phyloP scores from a whole-genome alignment of 257 asterid genomes.

The Gynochthodes officinalis region DNA sequence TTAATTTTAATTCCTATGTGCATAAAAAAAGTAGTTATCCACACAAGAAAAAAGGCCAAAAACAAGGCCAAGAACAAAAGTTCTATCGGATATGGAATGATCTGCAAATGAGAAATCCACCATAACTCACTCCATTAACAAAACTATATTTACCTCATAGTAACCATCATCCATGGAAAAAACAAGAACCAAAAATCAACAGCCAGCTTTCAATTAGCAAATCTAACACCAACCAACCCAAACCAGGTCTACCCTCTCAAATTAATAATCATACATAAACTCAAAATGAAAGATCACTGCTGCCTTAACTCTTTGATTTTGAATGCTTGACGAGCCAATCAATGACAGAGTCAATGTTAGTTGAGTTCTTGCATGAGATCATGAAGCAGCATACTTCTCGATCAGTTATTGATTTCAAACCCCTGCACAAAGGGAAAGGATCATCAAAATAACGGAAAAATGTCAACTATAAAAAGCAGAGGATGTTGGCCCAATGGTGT shows the following conservation, averaged over 20 bases:
- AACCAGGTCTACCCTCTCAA: constrained; percentile 11
- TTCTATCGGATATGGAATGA: background rate
- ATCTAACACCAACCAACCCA: constrained; percentile 16
- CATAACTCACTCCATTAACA: constrained; percentile 18
- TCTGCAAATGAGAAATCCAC: background rate
- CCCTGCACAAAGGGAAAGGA: constrained; percentile 51
- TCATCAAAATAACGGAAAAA: background rate
- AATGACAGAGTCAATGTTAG: constrained; percentile 90
- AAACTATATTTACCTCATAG: constrained; percentile 25
- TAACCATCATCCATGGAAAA: background rate
- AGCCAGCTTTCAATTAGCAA: constrained; percentile 10
- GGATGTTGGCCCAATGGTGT: background rate
- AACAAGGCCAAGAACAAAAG: background rate
- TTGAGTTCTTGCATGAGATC: constrained; percentile 97
- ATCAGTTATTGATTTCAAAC: constrained; percentile 64
- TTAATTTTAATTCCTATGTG: no score
- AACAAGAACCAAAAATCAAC: constrained; percentile 10
- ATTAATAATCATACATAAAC: background rate
- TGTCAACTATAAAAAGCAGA: background rate
- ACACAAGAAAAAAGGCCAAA: background rate
- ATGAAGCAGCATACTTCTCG: constrained; percentile 97
- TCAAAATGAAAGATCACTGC: background rate
- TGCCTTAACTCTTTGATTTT: constrained; percentile 71
- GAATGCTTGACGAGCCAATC: constrained; percentile 98
- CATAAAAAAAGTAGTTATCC: no score